Evolutionary conservation across 331 rosid genomes (phyloP).

Genomic region (Acacia pycnantha): DNA sequence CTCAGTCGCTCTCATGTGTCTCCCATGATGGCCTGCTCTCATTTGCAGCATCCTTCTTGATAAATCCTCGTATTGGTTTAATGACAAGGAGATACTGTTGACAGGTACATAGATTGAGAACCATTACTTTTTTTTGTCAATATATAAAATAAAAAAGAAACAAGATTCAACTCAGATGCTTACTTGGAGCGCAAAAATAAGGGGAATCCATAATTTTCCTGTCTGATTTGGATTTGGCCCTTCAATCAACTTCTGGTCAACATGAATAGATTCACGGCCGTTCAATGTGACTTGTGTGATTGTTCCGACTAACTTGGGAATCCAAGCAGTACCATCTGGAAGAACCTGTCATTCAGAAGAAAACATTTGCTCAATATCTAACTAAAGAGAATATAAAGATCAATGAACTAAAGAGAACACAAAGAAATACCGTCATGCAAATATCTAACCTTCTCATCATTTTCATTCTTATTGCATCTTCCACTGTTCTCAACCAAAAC

Average conservation of each 20-base stretch:
- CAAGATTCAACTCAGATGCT: conserved; percentile 16
- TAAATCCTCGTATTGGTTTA: conserved; percentile 62
- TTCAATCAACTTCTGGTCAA: conserved; percentile 69
- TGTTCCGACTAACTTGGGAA: conserved; percentile 56
- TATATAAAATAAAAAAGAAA: background rate
- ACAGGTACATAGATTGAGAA: conserved; percentile 12
- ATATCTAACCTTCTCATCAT: conserved; percentile 66
- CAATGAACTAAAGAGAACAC: background rate
- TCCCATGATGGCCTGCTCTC: conserved; percentile 71
- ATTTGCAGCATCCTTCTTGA: conserved; percentile 50
- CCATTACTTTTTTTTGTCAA: background rate
- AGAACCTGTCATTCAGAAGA: conserved; percentile 54
- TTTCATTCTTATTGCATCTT: conserved; percentile 74
- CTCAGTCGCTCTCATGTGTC: conserved; percentile 30
- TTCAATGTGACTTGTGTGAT: conserved; percentile 55
- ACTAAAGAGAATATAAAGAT: conserved; percentile 3
- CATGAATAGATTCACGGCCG: conserved; percentile 53
- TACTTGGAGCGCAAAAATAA: conserved; percentile 60
- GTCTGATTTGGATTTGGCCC: conserved; percentile 80
- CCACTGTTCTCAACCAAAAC: conserved; percentile 91
- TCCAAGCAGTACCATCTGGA: conserved; percentile 83
- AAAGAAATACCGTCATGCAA: background rate
- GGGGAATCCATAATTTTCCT: conserved; percentile 62
- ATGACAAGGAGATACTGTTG: conserved; percentile 55
- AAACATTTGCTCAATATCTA: background rate